These are phyloP conservation scores for Malassezia pachydermatis DNA, from an alignment of 1,284 basidiomycete genomes.

Conservation along the genomic window DNA sequence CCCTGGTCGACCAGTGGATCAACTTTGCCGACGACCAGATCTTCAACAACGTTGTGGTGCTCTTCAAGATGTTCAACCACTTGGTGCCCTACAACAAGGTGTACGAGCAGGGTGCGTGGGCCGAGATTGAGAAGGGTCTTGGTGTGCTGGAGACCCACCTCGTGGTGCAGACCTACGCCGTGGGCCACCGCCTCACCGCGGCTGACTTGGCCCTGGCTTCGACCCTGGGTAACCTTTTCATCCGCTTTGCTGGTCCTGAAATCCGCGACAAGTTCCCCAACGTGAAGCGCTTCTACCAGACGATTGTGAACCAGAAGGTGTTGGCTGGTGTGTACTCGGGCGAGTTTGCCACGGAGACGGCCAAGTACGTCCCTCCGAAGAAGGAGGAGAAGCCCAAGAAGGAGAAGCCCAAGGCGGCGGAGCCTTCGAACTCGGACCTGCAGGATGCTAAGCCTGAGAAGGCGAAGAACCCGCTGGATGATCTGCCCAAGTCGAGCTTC, in stretches of 20 bases:
- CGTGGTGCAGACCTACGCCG: slow-evolving; percentile 72
- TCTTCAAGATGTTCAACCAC: slow-evolving; percentile 24
- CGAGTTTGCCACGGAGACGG: slow-evolving; percentile 61
- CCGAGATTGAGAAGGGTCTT: slow-evolving; percentile 52
- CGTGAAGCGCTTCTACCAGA: slow-evolving; percentile 63
- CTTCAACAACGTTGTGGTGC: slow-evolving; percentile 34
- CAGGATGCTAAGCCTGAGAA: slow-evolving; percentile 56
- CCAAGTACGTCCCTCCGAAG: slow-evolving; percentile 63
- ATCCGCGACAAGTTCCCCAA: slow-evolving; percentile 54
- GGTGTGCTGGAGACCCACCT: slow-evolving; percentile 66
- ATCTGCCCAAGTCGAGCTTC: slow-evolving; percentile 78
- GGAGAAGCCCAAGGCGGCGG: slow-evolving; percentile 50
- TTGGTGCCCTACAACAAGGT: slow-evolving; percentile 48
- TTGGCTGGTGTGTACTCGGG: slow-evolving; percentile 44
- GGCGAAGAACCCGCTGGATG: slow-evolving; percentile 85
- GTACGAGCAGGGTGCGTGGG: slow-evolving; percentile 55
- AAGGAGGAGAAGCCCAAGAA: slow-evolving; percentile 52
- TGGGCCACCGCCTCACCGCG: slow-evolving; percentile 83
- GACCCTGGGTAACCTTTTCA: slow-evolving; percentile 25
- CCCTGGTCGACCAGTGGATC: slow-evolving; percentile 61
- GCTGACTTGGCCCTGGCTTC: slow-evolving; percentile 71
- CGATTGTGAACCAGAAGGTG: slow-evolving; percentile 61
- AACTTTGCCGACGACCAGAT: slow-evolving; percentile 58
- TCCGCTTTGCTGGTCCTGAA: slow-evolving; percentile 26
- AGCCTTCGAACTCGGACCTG: too few species aligned